Evolutionary conservation across 1,284 basidiomycete species (phyloP), one percentile per base, ranked within the genome.

Genomic region (Abortiporus biennis): DNA sequence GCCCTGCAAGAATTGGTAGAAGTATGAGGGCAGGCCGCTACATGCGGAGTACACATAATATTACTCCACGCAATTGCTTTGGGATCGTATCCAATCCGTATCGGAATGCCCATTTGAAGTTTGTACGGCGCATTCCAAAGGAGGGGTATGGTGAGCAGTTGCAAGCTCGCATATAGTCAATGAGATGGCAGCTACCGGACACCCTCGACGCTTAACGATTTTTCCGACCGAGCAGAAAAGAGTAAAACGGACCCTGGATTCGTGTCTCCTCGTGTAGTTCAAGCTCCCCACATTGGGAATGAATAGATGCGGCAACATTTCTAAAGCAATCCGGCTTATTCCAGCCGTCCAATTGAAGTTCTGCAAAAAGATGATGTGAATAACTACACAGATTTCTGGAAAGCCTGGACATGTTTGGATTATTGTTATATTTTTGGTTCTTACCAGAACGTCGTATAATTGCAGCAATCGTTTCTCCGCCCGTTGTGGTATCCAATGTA

Each of bases 121-220:
- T n/a, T n/a, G n/a, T n/a, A n/a, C n/a, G n/a, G n/a, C n/a, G n/a
- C 84, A 87, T 62, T 87, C 84, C 49, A 85, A 60, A 6, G 85
- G 85, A 16, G 74, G 62, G 0, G 80, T 70, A 56, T 80, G 73
- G 44, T 72, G 71, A 21, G 82, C 85, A 1, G 83, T 87, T 15
- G 74, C 72, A 11, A 88, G 63, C 58, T 87, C 84, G 58, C 84
- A 87, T 35, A 87, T 62, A 1, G 84, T 85, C 79, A 87, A 80
- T 2, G 76, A 71, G 40, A 88, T 83, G 1, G 84, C 82, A 49
- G 76, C 84, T 87, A 57, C n/a, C n/a, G n/a, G n/a, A n/a, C 11
- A 29, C 23, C n/a, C 13, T 27, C 31, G 15, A 41, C 30, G 22
- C 25, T 15, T 11, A 34, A 23, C n/a, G 31, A 9, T n/a, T n/a